Evolutionary conservation across 768 basidiomycete genomes (phyloP).

Genomic region (Myochromella boudieri): DNA sequence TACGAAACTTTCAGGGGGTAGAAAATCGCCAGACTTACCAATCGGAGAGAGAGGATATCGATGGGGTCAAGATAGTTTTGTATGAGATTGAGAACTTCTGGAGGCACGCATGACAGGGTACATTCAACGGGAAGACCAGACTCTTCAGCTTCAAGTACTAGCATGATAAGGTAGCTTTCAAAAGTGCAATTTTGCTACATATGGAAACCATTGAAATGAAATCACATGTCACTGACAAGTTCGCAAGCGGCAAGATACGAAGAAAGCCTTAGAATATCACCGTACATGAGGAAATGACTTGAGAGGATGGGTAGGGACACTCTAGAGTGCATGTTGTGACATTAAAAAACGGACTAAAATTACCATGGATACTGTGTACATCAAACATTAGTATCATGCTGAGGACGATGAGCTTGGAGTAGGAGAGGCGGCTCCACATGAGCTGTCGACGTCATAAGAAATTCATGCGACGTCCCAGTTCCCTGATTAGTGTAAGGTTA

Average conservation of each 20-base stretch:
- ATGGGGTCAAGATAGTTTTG: no score
- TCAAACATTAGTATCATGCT: no score
- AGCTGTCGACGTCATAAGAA: neutral
- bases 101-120: no score
- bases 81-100: no score
- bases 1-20: no score
- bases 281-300: neutral
- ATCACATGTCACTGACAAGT: neutral
- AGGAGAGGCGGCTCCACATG: neutral
- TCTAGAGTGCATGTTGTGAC: neutral
- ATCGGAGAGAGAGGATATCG: no score
- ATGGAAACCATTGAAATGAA: neutral
- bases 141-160: no score
- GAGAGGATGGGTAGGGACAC: neutral
- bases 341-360: neutral
- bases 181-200: neutral
- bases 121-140: no score
- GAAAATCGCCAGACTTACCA: no score
- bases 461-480: neutral
- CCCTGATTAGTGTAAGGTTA: neutral
- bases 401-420: neutral
- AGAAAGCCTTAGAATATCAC: neutral
- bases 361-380: neutral
- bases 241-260: no score
- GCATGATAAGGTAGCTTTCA: neutral